Base-by-base conservation (phyloP, 2,329 filamentous ascomycete genomes). In the Ceratocystis cubensis region DNA sequence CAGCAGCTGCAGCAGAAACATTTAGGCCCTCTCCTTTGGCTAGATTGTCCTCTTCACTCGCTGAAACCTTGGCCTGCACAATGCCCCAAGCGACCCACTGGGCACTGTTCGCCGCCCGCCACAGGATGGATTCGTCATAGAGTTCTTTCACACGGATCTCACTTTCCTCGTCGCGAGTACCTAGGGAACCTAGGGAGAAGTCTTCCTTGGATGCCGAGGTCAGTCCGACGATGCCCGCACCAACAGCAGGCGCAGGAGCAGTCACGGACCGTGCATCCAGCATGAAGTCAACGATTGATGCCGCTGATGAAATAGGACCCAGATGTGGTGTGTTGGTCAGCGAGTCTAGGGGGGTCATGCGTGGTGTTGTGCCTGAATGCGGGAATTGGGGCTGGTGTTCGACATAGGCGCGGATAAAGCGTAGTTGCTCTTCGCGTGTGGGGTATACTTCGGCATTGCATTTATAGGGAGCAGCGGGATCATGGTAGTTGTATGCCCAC, bases 401-500 rank as follows among this genome's bases (percentile, higher is more conserved):
- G 64, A 97, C 83, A 72, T 99, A 99, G 7, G 91, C 87, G 63
- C 86, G 84, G 72, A 99, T 81, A 75, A 96, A 96, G 45, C 88
- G 88, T 69, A 83, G 82, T 73, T 96, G 94, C 75, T 96, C 88
- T 66, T 92, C 88, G 0, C 81, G 76, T 0, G 81, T 90, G 0
- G 94, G 94, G 75, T 96, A 99, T 65, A 78, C 76, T 65, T 78
- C 77, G 4, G 82, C 82, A 72, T 87, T 85, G 79, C 89, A 93
- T 30, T 80, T 83, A 77, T 84, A 85, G 0, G 90, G 79, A 77
- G 33, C 50, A 53, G 79, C 77, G 2, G 84, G 76, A 73, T 94
- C 86, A 74, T 96, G 92, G 76, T 99, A 99, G 76, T 99, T 93
- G 80, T 97, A 97, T 71, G 90, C 89, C 94, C 94, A 99, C 76